Evolutionary conservation across 2,329 filamentous ascomycete genomes (phyloP).

Genomic region (Hymenoscyphus infarciens): DNA sequence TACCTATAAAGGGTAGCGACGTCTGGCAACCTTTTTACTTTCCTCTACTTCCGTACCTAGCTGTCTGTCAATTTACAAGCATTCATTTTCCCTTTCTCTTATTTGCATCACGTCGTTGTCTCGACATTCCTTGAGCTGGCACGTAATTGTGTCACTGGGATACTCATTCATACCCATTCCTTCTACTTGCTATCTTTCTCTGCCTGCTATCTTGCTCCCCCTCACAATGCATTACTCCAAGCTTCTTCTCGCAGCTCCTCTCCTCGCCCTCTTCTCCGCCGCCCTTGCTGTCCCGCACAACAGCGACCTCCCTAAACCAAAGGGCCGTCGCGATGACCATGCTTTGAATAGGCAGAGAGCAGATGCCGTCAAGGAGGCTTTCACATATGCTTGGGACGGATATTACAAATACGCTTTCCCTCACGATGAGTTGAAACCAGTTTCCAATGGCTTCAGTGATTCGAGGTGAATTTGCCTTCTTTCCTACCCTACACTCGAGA

Average conservation of each 20-base stretch:
- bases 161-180: background rate
- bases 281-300: conserved; percentile 23
- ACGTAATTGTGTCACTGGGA: background rate
- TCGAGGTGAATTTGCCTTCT: conserved; percentile 54
- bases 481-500: conserved; percentile 8
- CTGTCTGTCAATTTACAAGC: background rate
- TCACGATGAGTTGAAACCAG: conserved; percentile 69
- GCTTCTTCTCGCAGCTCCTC: conserved; percentile 15
- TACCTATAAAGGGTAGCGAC: background rate
- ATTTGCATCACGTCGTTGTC: background rate
- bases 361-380: conserved; percentile 63
- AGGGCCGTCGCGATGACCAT: conserved; percentile 23
- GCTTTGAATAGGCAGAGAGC: conserved; percentile 40
- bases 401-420: conserved; percentile 74
- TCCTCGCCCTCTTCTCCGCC: conserved; percentile 19
- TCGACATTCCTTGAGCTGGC: background rate
- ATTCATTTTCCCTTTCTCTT: background rate
- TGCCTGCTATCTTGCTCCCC: background rate
- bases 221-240: conserved; percentile 25
- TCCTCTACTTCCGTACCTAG: background rate
- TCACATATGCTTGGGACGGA: conserved; percentile 67
- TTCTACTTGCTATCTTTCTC: background rate
- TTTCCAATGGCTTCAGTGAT: conserved; percentile 62
- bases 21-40: background rate
- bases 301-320: conserved; percentile 11